Evolutionary conservation across 2,329 filamentous ascomycete genomes (phyloP).

Genomic region (Rhexocercosporidium sp.): DNA sequence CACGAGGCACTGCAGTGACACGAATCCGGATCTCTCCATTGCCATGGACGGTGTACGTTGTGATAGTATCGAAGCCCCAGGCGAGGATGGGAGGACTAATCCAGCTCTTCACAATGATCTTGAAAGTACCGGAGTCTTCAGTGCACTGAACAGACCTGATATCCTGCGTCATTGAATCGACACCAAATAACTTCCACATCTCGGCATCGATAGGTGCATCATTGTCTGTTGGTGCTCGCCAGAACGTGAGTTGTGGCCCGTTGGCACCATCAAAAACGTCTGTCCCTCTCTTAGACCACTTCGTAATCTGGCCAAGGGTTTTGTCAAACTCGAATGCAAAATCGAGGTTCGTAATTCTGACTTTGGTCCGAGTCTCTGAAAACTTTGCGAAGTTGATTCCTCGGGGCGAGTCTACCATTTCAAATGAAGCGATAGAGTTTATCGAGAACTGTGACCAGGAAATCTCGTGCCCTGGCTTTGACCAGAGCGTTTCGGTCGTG

Average conservation of each 20-base stretch:
- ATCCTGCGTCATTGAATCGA: constrained; percentile 53
- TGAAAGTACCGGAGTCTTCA: constrained; percentile 38
- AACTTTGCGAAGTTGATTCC: constrained; percentile 30
- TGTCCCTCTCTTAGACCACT: constrained; percentile 19
- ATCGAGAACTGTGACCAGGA: constrained; percentile 58
- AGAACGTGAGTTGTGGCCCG: constrained; percentile 57
- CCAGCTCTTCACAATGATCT: constrained; percentile 52
- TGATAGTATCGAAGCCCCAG: constrained; percentile 59
- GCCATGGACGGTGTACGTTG: constrained; percentile 56
- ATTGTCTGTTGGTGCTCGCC: constrained; percentile 70
- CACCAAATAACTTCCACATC: constrained; percentile 61
- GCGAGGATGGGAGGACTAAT: constrained; percentile 64
- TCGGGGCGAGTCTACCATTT: constrained; percentile 31
- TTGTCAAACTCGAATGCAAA: constrained; percentile 23
- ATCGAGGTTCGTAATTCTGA: constrained; percentile 12
- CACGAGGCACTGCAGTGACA: constrained; percentile 52
- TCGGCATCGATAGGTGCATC: constrained; percentile 58
- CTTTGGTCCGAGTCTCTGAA: constrained; percentile 2
- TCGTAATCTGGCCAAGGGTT: constrained; percentile 9
- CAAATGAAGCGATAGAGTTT: constrained; percentile 25
- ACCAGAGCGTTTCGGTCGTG: constrained; percentile 54
- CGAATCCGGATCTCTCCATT: constrained; percentile 53
- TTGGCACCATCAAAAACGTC: constrained; percentile 38
- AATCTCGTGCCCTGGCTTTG: constrained; percentile 56
- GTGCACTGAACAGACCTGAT: constrained; percentile 48